phyloP scores from a whole-genome alignment of 1,284 basidiomycete species.

The Ganoderma lucidum region DNA sequence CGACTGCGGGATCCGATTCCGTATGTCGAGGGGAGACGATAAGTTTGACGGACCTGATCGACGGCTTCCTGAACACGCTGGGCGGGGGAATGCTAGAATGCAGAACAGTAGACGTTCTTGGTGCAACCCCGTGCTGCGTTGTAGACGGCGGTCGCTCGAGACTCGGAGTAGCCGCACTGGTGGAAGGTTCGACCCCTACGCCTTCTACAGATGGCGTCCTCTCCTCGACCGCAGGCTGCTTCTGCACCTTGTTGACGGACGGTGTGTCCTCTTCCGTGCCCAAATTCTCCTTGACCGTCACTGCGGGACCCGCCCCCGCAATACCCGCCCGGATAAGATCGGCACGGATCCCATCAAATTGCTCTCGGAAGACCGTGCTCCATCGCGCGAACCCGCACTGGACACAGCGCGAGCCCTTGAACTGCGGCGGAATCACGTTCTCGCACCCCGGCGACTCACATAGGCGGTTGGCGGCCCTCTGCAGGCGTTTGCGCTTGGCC shows the following conservation, averaged over 20 bases:
- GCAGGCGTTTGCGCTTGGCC: conserved; percentile 22
- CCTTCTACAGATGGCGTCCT: no score
- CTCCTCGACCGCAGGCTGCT: neutral
- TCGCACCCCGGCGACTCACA: conserved; percentile 20
- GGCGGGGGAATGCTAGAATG: neutral
- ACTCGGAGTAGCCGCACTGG: neutral
- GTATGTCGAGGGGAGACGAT: conserved; percentile 6
- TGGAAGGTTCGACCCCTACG: neutral
- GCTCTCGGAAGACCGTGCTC: conserved; percentile 23
- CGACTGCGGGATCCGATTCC: neutral
- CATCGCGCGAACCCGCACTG: conserved; percentile 28
- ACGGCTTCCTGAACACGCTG: neutral
- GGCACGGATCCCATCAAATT: conserved; percentile 17
- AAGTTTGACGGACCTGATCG: conserved; percentile 10
- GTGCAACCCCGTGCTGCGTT: neutral
- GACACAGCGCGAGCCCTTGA: conserved; percentile 18
- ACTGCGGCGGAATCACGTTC: conserved; percentile 9
- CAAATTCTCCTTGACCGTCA: neutral
- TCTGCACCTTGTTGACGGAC: neutral
- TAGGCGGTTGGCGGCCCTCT: neutral
- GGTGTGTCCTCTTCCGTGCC: neutral
- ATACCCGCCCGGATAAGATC: conserved; percentile 1
- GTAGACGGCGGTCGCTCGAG: neutral
- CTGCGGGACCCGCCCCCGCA: neutral
- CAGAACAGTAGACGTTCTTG: neutral